Evolutionary conservation across 1,284 basidiomycete genomes (phyloP).

Genomic region (Boletus subluridellus): DNA sequence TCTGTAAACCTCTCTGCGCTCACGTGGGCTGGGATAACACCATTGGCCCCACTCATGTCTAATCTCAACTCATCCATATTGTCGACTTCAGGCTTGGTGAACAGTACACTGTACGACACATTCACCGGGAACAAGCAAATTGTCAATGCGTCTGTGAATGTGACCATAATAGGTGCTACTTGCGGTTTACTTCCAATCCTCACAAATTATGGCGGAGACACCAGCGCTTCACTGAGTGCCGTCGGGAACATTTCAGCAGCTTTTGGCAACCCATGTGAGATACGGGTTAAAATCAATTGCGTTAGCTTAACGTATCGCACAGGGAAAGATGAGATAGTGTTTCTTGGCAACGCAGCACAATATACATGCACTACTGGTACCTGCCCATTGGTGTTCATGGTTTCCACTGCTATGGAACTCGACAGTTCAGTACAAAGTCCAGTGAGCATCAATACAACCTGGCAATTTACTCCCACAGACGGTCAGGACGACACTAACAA

Average conservation of each 20-base stretch:
- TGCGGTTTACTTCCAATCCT: no score
- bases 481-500: background rate
- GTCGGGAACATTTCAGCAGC: background rate
- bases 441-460: background rate
- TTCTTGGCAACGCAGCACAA: background rate
- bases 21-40: background rate
- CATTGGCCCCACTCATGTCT: background rate
- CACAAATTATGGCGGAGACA: no score
- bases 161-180: no score
- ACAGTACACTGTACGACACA: background rate
- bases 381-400: background rate
- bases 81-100: background rate
- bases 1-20: background rate
- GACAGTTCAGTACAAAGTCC: background rate
- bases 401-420: background rate
- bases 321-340: background rate
- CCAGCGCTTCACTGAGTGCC: background rate
- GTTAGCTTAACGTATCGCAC: background rate
- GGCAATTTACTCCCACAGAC: background rate
- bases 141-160: background rate
- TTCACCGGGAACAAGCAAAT: background rate
- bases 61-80: background rate
- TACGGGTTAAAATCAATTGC: background rate
- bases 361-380: background rate
- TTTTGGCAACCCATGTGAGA: background rate